Base-by-base conservation (phyloP, 306 rosid genomes). In the Clitoria ternatea region DNA sequence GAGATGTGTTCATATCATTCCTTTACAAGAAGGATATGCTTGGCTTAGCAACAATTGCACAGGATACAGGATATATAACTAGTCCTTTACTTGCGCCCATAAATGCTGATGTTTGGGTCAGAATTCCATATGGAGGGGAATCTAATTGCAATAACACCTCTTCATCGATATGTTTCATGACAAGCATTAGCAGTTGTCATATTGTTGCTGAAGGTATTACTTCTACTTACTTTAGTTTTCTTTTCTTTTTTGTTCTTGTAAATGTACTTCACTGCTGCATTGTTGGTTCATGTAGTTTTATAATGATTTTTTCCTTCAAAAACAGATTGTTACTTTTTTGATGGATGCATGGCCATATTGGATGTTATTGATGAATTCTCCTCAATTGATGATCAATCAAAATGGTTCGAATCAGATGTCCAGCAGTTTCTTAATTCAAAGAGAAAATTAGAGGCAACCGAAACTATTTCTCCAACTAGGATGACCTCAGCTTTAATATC, bases 91-190 rank as follows among this genome's bases (percentile, higher is more conserved):
- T 93, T 82, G 87, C 85, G 47, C 81, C 89, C 59, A 24, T 88
- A 69, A 81, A 83, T 74, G 98, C 85, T 44, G 94, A 93, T 73
- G 59, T 93, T 75, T 93, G 98, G 97, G 90, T 90, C 57, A 85
- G 89, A 81, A 82, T 89, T 69, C 96, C 98, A 20, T 53, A 52
- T 72, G 85, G 49, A 66, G 70, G 61, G 54, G 84, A 82, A 42
- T 56, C 79, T 71, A 55, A 74, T 49, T 33, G 67, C 47, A 17
- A 42, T 63, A 81, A 61, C 77, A 78, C 83, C n/a, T n/a, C n/a
- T 53, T 30, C 84, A 3, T 72, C 77, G 1, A 73, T 78, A 20
- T 88, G 87, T 70, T 61, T 90, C 70, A 85, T 88, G 96, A 42
- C 83, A 23, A 76, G 44, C 79, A 68, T 93, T 63, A 67, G 45